Conservation (phyloP, 306 rosid species). For the Trichosanthes cucumerina region DNA sequence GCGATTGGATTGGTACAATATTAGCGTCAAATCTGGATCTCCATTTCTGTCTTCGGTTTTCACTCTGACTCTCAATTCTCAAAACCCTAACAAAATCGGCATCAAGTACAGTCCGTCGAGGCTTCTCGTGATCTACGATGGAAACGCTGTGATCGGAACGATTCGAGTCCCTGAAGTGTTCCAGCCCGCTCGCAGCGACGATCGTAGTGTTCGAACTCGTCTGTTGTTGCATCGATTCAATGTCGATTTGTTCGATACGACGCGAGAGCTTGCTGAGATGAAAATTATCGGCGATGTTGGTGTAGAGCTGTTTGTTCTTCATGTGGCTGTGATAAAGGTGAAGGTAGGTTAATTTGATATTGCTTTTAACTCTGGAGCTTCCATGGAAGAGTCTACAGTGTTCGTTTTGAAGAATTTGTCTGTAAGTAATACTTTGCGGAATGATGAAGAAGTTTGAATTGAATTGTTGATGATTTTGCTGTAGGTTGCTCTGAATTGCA, state of each 20-base stretch:
- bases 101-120: not conserved
- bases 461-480: not conserved
- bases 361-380: not conserved
- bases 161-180: conserved; percentile 1
- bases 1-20: conserved; percentile 8
- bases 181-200: not conserved
- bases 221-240: not conserved
- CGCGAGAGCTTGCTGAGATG: not conserved
- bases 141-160: not conserved
- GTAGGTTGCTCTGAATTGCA: conserved; percentile 8
- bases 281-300: not conserved
- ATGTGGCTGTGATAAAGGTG: not conserved
- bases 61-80: conserved; percentile 1
- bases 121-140: conserved; percentile 5
- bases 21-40: not conserved
- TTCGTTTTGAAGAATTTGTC: not conserved
- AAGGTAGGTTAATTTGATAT: not conserved
- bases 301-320: not conserved
- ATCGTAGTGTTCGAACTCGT: not conserved
- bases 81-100: conserved; percentile 6
- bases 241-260: not conserved
- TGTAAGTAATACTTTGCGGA: not conserved
- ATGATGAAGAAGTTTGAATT: not conserved
- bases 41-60: not conserved
- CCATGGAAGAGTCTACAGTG: not conserved